Evolutionary conservation across 2,329 filamentous ascomycete genomes (phyloP), one percentile per base, ranked within the genome.

Genomic region (Arthrocladium fulminans): DNA sequence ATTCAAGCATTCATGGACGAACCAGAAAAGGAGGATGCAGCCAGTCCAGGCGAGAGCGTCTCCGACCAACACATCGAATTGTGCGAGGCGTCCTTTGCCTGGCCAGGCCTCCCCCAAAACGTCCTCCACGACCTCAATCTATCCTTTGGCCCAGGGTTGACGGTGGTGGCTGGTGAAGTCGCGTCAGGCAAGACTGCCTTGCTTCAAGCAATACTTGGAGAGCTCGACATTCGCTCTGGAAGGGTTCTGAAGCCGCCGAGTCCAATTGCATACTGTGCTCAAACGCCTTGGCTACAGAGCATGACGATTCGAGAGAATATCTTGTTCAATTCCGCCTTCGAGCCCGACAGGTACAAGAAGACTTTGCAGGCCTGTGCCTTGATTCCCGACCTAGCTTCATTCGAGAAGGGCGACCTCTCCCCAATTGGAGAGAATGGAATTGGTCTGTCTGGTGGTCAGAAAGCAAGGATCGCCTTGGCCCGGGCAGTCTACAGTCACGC

Each of bases 1-100:
- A 87, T 95, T 17, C 85, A 94, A 59, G 75, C 78, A 19, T 95
- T 94, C 67, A 94, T 95, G 86, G 70, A 73, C 0, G 88, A 95
- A 63, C 86, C 86, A 0, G 80, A 95, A 59, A 87, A 88, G 57
- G 81, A 83, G 0, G 81, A 92, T 54, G 20, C 19, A 3, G 9
- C 81, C 81, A 52, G 76, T 79, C 24, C 72, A 76, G 23, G 63
- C 23, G 8, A 49, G 50, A 40, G 45, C 44, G 3, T 27, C 20
- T 32, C 49, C 2, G 23, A 66, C 61, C 39, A 66, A 63, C 40
- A 60, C 24, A 60, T 76, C 1, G 59, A 74, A 34, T 70, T 94
- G 40, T 68, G 73, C 2, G 67, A 78, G 23, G 86, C 85, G 3
- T 81, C 80, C 0, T 94, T 94, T 61, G 77, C 83, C 0, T 94